Percentiles rank a stretch among this genome's conserved stretches.
These are phyloP conservation scores for Rhizomucor miehei DNA, from an alignment of 371 early-diverging fungal species.

Conservation along the genomic window DNA sequence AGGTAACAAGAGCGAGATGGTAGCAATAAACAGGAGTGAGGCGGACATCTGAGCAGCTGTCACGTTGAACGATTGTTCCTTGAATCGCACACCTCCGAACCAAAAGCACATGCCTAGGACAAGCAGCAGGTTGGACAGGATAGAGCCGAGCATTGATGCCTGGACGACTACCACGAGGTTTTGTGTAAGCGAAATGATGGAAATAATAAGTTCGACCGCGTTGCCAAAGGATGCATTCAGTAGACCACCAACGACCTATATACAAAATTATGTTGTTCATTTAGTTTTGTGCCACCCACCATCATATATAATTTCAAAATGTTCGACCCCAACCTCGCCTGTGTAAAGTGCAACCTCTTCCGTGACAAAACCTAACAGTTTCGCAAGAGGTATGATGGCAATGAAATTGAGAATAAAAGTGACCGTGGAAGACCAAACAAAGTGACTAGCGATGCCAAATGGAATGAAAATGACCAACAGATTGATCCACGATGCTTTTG, in stretches of 20 bases:
- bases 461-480: constrained; percentile 71
- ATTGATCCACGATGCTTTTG: constrained; percentile 63
- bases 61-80: constrained; percentile 71
- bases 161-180: constrained; percentile 81
- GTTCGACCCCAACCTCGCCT: constrained; percentile 38
- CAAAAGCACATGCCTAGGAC: constrained; percentile 79
- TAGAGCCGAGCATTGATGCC: constrained; percentile 83
- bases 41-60: constrained; percentile 82
- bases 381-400: constrained; percentile 87
- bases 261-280: background rate
- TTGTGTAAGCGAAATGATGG: constrained; percentile 72
- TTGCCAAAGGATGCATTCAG: constrained; percentile 86
- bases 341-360: constrained; percentile 69
- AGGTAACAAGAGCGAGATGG: constrained; percentile 74
- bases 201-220: constrained; percentile 82
- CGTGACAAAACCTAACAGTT: constrained; percentile 52
- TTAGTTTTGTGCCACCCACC: too few relatives aligned
- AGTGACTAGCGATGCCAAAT: constrained; percentile 65
- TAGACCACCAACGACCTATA: constrained; percentile 80
- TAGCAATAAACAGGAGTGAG: constrained; percentile 72
- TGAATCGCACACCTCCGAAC: constrained; percentile 68
- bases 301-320: background rate
- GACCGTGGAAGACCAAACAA: constrained; percentile 60
- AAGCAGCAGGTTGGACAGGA: constrained; percentile 82
- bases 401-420: constrained; percentile 84